phyloP scores from a whole-genome alignment of 2,329 filamentous ascomycete genomes.

The Penicillium sp. region DNA sequence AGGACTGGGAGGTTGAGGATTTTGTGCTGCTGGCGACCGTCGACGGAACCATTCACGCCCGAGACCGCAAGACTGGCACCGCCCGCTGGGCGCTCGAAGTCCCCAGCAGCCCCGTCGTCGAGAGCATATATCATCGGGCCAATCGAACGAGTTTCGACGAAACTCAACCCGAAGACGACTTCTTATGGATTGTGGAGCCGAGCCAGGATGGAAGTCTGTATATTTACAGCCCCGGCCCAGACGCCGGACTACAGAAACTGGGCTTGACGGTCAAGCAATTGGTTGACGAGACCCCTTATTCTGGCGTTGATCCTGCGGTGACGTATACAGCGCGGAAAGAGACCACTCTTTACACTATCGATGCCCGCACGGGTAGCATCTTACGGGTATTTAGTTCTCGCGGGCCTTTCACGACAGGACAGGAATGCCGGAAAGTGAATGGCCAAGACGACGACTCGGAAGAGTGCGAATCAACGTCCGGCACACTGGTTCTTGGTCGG shows the following conservation, averaged over 20 bases:
- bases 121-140: constrained; percentile 75
- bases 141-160: constrained; percentile 63
- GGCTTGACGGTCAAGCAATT: constrained; percentile 65
- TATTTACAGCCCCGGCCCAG: constrained; percentile 69
- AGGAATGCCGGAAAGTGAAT: constrained; percentile 71
- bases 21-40: constrained; percentile 99
- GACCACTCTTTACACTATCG: constrained; percentile 82
- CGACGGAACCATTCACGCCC: constrained; percentile 92
- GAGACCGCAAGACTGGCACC: constrained; percentile 80
- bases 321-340: constrained; percentile 91
- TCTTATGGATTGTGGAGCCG: constrained; percentile 93
- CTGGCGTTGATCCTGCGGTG: constrained; percentile 69
- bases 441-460: constrained; percentile 60
- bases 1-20: constrained; percentile 99
- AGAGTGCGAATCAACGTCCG: constrained; percentile 70
- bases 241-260: constrained; percentile 47
- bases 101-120: constrained; percentile 77
- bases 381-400: constrained; percentile 78
- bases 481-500: constrained; percentile 77
- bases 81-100: constrained; percentile 82
- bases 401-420: constrained; percentile 66
- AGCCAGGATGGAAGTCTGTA: constrained; percentile 83
- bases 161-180: constrained; percentile 68
- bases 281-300: constrained; percentile 79
- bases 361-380: constrained; percentile 78